Evolutionary conservation across 768 basidiomycete genomes (phyloP), one percentile per base, ranked within the genome.

Genomic region (Sporobolomyces roseus): DNA sequence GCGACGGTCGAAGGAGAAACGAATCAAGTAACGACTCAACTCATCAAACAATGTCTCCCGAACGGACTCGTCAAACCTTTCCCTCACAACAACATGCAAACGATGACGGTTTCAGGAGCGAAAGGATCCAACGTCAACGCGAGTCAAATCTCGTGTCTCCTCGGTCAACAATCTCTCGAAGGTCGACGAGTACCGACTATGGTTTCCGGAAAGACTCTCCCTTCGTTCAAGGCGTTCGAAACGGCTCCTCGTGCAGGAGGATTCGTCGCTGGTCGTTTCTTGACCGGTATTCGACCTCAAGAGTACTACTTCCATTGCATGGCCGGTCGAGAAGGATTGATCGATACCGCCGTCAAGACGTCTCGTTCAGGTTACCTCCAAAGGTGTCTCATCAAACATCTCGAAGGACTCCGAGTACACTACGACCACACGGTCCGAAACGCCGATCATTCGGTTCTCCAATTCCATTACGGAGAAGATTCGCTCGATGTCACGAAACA

Each of bases 261-360:
- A 12, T 99, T 94, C 78, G 90, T 99, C 52, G 93, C 91, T 19
- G 96, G 94, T 78, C 91, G 96, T 41, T 99, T 99, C 84, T 84
- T 99, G 82, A 98, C 96, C 10, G 96, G 96, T 62, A 87, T 99
- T 78, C 90, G 89, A 74, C 96, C 96, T 0, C 96, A 99, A 78
- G 96, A 99, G 79, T 99, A 97, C 80, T 99, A 96, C 81, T 99
- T 99, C 84, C 96, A 99, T 80, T 98, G 96, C 78, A 99, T 99
- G 96, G 96, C 96, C 65, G 96, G 96, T 60, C 86, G 96, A 74
- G 96, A 99, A 81, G 96, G 96, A 77, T 84, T 99, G 45, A 99
- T 99, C 76, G 96, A 99, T 77, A 99, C 96, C 8, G 96, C 96
- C 43, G 94, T 99, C 78, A 99, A 99, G 81, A 99, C 96, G 6